Conservation (phyloP, 2,329 filamentous ascomycete species). For the Paraphoma sp. region DNA sequence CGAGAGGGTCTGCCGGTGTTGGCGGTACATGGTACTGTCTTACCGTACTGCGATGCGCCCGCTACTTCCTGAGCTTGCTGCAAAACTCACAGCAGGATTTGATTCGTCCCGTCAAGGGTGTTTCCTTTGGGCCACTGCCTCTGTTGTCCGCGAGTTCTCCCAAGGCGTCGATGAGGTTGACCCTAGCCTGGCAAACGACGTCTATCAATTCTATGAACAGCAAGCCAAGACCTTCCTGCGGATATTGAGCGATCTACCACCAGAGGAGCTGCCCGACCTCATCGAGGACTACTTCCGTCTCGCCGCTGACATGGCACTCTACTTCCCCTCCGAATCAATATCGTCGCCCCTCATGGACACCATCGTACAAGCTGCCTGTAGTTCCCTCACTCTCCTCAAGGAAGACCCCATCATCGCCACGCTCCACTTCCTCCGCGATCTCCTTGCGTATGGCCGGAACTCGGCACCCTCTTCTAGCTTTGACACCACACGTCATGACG, state of each 20-base stretch:
- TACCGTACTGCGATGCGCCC: conserved; percentile 90
- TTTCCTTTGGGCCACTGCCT: conserved; percentile 97
- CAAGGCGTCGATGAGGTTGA: conserved; percentile 88
- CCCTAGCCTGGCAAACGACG: conserved; percentile 79
- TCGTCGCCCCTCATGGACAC: conserved; percentile 78
- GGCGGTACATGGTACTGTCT: conserved; percentile 95
- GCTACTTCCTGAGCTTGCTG: conserved; percentile 82
- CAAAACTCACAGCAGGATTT: conserved; percentile 87
- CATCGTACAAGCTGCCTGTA: conserved; percentile 86
- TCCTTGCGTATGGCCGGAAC: conserved; percentile 85
- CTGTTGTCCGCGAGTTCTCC: conserved; percentile 93
- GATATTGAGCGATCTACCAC: conserved; percentile 83
- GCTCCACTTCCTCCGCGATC: conserved; percentile 88
- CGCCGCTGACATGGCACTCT: conserved; percentile 87
- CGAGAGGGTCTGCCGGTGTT: conserved; percentile 92
- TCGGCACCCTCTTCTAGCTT: conserved; percentile 69
- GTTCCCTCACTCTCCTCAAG: conserved; percentile 86
- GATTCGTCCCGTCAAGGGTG: conserved; percentile 87
- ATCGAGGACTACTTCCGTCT: conserved; percentile 98
- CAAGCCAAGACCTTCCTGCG: conserved; percentile 90
- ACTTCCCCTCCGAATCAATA: conserved; percentile 86
- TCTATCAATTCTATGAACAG: conserved; percentile 93
- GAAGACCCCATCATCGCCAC: conserved; percentile 89
- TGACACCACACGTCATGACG: conserved; percentile 64
- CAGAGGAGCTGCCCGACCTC: conserved; percentile 77